Percentiles rank a stretch among this genome's conserved stretches.
Evolutionary conservation across 345 rosid species (phyloP).

Genomic region (Aquilaria sinensis): DNA sequence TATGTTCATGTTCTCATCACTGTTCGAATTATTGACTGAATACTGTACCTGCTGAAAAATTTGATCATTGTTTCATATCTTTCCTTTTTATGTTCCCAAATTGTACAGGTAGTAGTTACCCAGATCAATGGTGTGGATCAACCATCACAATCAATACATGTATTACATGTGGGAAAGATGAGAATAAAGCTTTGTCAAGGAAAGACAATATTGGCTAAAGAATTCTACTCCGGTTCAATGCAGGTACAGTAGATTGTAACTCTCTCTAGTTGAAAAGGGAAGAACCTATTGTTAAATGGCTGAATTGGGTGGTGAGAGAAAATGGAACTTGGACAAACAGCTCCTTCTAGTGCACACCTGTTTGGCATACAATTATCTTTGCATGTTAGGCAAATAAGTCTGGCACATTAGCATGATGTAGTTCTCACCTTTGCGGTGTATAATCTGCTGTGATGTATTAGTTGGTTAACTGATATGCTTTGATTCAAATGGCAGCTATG

Average conservation of each 20-base stretch:
- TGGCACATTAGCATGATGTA: too few species aligned
- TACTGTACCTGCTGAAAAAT: too few species aligned
- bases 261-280: not conserved
- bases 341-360: too few species aligned
- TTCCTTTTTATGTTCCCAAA: not conserved
- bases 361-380: too few species aligned
- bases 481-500: conserved; percentile 43
- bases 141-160: conserved; percentile 73
- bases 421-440: too few species aligned
- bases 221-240: conserved; percentile 82
- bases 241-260: conserved; percentile 40
- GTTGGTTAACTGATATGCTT: too few species aligned
- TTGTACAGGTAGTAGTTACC: conserved; percentile 64
- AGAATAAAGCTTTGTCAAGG: conserved; percentile 91
- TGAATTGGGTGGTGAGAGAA: too few species aligned
- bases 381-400: too few species aligned
- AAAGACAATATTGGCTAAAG: conserved; percentile 64
- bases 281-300: too few species aligned
- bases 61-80: not conserved
- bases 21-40: not conserved
- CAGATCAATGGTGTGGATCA: conserved; percentile 70
- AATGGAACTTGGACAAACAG: too few species aligned
- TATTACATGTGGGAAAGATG: conserved; percentile 91
- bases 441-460: too few species aligned
- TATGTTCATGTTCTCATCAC: conserved; percentile 21